Conservation (phyloP, 2,329 filamentous ascomycete species). For the Colletotrichum tropicicola region DNA sequence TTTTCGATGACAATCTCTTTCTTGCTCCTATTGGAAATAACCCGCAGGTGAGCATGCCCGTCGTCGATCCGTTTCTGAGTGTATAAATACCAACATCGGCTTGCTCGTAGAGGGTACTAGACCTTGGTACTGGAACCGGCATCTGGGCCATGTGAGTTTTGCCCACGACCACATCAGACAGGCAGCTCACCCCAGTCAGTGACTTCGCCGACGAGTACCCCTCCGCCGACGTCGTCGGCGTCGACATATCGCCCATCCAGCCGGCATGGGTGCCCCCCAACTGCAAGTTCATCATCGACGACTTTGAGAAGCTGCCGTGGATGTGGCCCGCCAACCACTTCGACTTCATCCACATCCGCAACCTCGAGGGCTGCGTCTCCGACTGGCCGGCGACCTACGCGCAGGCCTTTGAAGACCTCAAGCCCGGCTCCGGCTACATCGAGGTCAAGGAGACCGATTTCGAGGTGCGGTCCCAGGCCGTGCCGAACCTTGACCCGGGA, state of each 20-base stretch:
- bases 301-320: constrained; percentile 59
- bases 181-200: constrained; percentile 41
- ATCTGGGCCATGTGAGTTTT: constrained; percentile 50
- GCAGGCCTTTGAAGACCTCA: constrained; percentile 55
- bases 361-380: constrained; percentile 60
- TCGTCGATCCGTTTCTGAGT: not conserved
- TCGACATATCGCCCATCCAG: constrained; percentile 67
- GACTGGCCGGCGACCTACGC: constrained; percentile 48
- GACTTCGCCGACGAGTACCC: constrained; percentile 56
- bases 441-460: constrained; percentile 34
- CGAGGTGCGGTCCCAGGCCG: constrained; percentile 31
- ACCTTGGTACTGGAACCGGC: constrained; percentile 53
- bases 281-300: constrained; percentile 71
- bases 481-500: constrained; percentile 18
- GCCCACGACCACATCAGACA: not conserved
- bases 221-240: constrained; percentile 54
- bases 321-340: constrained; percentile 58
- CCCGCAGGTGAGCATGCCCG: constrained; percentile 31
- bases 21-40: constrained; percentile 44
- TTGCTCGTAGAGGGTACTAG: constrained; percentile 42
- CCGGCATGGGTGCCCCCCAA: constrained; percentile 66
- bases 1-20: constrained; percentile 32
- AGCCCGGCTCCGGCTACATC: constrained; percentile 48
- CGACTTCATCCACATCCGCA: constrained; percentile 67
- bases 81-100: not conserved